phyloP scores from a whole-genome alignment of 345 rosid genomes.

The Eucalyptus polyanthemos region DNA sequence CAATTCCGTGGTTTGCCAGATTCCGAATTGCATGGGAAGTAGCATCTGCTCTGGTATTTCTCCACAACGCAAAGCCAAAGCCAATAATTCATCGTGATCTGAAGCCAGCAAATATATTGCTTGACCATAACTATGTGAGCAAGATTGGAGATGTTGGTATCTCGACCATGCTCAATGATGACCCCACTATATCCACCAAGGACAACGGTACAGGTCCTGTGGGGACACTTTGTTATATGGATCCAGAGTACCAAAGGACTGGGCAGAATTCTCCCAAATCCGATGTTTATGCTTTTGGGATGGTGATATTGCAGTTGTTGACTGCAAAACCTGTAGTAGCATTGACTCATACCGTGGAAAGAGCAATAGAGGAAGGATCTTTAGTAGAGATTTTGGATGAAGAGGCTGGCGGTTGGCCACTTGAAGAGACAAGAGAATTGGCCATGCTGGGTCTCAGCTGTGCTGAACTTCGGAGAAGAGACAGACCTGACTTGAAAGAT shows the following conservation, averaged over 20 bases:
- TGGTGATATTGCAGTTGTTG: constrained; percentile 69
- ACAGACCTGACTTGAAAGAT: constrained; percentile 55
- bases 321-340: constrained; percentile 77
- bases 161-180: constrained; percentile 40
- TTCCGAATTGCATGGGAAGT: constrained; percentile 84
- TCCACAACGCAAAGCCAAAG: constrained; percentile 66
- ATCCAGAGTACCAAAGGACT: constrained; percentile 85
- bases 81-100: constrained; percentile 84
- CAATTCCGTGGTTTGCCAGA: constrained; percentile 80
- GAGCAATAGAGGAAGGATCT: constrained; percentile 27
- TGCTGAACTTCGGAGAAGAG: constrained; percentile 64
- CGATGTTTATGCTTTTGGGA: constrained; percentile 78
- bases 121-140: constrained; percentile 69
- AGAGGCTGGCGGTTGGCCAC: constrained; percentile 74
- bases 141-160: constrained; percentile 93
- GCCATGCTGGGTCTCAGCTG: constrained; percentile 64
- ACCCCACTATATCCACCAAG: constrained; percentile 14
- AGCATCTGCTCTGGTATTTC: constrained; percentile 70
- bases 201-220: constrained; percentile 53
- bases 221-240: constrained; percentile 79
- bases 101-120: constrained; percentile 86
- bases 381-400: constrained; percentile 45
- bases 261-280: constrained; percentile 68
- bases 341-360: constrained; percentile 49
- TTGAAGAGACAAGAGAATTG: constrained; percentile 55